Evolutionary conservation across 495 filamentous ascomycete species (phyloP).

Genomic region (Penicillium flavigenum): DNA sequence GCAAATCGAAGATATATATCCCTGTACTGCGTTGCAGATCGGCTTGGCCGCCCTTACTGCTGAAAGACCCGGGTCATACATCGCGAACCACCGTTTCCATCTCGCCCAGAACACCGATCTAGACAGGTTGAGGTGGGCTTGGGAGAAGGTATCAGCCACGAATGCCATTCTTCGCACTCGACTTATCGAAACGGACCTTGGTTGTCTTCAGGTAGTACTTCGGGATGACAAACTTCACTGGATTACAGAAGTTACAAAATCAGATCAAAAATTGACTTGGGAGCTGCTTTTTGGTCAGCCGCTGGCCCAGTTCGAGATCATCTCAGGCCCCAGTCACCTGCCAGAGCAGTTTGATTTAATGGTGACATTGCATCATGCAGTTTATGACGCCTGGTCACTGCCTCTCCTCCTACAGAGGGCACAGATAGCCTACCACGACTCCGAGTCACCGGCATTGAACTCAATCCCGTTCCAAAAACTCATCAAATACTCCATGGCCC

Average conservation of each 20-base stretch:
- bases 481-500: conserved; percentile 7
- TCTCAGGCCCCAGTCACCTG: not conserved
- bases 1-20: conserved; percentile 31
- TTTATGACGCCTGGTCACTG: conserved; percentile 61
- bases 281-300: conserved; percentile 9
- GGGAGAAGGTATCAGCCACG: conserved; percentile 25
- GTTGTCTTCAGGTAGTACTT: conserved; percentile 11
- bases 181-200: conserved; percentile 26
- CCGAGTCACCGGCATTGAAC: not conserved
- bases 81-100: conserved; percentile 37
- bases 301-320: conserved; percentile 12
- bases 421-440: conserved; percentile 32
- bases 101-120: not conserved
- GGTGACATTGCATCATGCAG: conserved; percentile 60
- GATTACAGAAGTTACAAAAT: not conserved
- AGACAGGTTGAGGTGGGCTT: conserved; percentile 30
- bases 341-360: not conserved
- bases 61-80: conserved; percentile 48
- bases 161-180: conserved; percentile 43
- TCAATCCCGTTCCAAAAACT: conserved; percentile 6
- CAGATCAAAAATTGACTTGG: not conserved
- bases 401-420: conserved; percentile 48
- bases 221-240: conserved; percentile 2
- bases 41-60: conserved; percentile 53
- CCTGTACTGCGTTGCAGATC: conserved; percentile 60